Evolutionary conservation across 2,329 filamentous ascomycete species (phyloP).

Genomic region (Clathrospora elynae): DNA sequence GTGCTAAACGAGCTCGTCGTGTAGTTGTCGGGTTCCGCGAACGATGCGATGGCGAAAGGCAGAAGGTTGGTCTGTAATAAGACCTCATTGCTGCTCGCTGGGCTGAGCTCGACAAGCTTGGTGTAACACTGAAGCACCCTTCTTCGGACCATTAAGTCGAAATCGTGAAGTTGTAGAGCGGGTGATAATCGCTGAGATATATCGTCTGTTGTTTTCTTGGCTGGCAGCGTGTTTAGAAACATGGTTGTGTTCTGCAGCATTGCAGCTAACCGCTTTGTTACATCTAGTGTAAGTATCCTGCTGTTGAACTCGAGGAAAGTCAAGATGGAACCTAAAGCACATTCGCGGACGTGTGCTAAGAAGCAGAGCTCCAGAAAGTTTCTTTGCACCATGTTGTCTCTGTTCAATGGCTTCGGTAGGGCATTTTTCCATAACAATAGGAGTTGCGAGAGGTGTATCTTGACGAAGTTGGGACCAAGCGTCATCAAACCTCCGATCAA

Average conservation of each 20-base stretch:
- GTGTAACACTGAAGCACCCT: conserved; percentile 94
- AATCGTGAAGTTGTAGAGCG: conserved; percentile 84
- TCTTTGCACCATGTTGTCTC: conserved; percentile 83
- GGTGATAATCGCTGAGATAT: conserved; percentile 81
- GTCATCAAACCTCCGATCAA: conserved; percentile 96
- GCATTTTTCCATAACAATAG: conserved; percentile 97
- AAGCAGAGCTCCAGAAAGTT: conserved; percentile 90
- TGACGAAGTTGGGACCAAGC: conserved; percentile 95
- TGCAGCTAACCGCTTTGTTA: conserved; percentile 86
- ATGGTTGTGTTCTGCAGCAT: conserved; percentile 95
- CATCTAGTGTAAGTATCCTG: conserved; percentile 87
- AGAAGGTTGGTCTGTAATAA: conserved; percentile 90
- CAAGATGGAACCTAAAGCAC: conserved; percentile 86
- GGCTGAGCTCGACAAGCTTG: conserved; percentile 85
- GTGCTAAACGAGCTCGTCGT: conserved; percentile 82
- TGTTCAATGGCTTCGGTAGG: conserved; percentile 88
- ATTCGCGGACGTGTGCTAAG: conserved; percentile 91
- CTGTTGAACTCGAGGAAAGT: conserved; percentile 94
- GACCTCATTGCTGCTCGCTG: conserved; percentile 81
- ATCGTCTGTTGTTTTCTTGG: conserved; percentile 85
- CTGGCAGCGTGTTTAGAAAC: conserved; percentile 83
- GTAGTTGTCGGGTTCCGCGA: conserved; percentile 91
- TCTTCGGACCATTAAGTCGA: conserved; percentile 90
- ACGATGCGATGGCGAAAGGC: conserved; percentile 85
- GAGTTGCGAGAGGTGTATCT: conserved; percentile 94